Conservation (phyloP, 441 rosid genomes). For the Adansonia gregorii region DNA sequence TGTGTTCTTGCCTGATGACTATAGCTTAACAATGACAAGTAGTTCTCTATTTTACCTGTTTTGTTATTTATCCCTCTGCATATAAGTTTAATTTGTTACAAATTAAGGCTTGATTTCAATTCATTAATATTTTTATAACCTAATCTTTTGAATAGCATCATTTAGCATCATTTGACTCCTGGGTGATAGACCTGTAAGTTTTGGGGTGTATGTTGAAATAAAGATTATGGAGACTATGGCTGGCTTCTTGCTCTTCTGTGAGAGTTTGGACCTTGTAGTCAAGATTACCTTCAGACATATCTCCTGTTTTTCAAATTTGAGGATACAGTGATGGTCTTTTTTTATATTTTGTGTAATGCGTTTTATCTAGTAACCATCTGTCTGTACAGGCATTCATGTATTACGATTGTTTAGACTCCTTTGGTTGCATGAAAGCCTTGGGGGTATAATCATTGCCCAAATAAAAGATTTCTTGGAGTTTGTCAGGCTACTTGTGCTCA, state of each 20-base stretch:
- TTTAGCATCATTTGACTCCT: neutral
- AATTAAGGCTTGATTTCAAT: neutral
- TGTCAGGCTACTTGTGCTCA: slow-evolving; percentile 41
- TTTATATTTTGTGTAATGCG: too few relatives aligned
- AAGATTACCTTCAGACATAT: neutral
- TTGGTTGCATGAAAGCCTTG: neutral
- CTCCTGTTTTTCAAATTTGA: neutral
- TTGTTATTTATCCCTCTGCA: neutral
- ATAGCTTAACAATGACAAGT: neutral
- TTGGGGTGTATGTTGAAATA: neutral
- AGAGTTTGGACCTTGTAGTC: neutral
- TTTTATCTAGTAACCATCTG: neutral
- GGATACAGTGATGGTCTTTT: neutral
- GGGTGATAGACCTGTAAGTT: neutral
- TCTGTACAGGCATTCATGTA: neutral
- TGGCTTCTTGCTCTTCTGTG: neutral
- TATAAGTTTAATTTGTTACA: neutral
- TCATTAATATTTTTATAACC: neutral
- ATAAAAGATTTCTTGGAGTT: slow-evolving; percentile 35
- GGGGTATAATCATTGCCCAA: slow-evolving; percentile 25
- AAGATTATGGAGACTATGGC: neutral
- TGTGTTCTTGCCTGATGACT: neutral
- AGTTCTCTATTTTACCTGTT: neutral
- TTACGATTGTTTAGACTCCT: neutral
- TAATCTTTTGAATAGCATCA: too few relatives aligned